Evolutionary conservation across 306 rosid genomes (phyloP).

Genomic region (Lathyrus oleraceus): DNA sequence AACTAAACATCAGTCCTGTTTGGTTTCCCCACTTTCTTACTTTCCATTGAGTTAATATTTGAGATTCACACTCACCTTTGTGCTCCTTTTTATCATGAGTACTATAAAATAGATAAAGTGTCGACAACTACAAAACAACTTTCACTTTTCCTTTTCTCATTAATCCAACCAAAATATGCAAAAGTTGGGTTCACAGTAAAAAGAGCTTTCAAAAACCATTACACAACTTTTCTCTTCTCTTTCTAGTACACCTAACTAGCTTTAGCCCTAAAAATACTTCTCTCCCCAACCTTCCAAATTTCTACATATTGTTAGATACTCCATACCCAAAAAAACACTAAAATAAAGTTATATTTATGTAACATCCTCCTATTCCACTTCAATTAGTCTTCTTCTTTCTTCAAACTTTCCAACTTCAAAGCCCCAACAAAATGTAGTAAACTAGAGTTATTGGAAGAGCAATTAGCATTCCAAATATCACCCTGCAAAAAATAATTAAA

Average conservation of each 20-base stretch:
- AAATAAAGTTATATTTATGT: background rate
- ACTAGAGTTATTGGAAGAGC: slow-evolving; percentile 80
- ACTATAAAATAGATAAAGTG: slow-evolving; percentile 8
- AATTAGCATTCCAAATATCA: slow-evolving; percentile 79
- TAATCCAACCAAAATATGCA: slow-evolving; percentile 24
- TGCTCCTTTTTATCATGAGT: slow-evolving; percentile 31
- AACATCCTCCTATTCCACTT: slow-evolving; percentile 32
- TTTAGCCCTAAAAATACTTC: background rate
- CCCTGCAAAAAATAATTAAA: slow-evolving; percentile 50
- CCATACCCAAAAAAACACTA: slow-evolving; percentile 32
- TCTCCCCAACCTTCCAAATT: slow-evolving; percentile 18
- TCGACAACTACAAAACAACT: slow-evolving; percentile 39
- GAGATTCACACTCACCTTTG: slow-evolving; percentile 43
- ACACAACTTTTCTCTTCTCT: slow-evolving; percentile 17
- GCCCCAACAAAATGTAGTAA: slow-evolving; percentile 79
- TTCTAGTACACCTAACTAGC: background rate
- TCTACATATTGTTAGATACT: slow-evolving; percentile 58
- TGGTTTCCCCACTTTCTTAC: slow-evolving; percentile 40
- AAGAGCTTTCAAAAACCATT: slow-evolving; percentile 27
- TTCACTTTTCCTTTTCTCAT: slow-evolving; percentile 43
- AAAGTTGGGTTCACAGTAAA: slow-evolving; percentile 34
- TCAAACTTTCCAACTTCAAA: slow-evolving; percentile 45
- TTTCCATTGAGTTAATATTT: slow-evolving; percentile 26
- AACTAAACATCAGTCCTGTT: slow-evolving; percentile 36
- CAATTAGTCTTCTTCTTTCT: slow-evolving; percentile 32